Evolutionary conservation across 768 basidiomycete species (phyloP), one percentile per base, ranked within the genome.

Genomic region (Boletus tylopilopsis): DNA sequence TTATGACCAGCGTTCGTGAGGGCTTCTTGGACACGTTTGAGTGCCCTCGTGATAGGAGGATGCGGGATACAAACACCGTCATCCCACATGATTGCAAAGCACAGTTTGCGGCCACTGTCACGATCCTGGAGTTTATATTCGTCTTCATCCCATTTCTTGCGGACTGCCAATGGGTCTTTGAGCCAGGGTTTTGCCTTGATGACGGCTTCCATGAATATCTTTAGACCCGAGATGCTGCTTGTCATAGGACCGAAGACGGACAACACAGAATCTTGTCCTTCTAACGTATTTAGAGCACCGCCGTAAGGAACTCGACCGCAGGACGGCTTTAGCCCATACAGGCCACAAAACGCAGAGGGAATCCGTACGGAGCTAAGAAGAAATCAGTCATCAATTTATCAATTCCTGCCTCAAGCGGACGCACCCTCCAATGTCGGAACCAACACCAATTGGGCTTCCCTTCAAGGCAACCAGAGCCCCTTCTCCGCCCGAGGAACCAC

Each of bases 401-500:
- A 12, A 29, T 6, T 37, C 11, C 19, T 7, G 6, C 29, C 29
- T 13, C 29, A 30, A 29, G 19, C 47, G 38, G 21, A 63, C 68
- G 11, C 61, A 86, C 87, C 88, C 87, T 59, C 85, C 86, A 50
- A 91, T 79, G 62, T 92, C 90, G 22, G 90, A 85, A 36, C 90
- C 90, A 11, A 90, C 78, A 24, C 90, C 87, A 52, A 79, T 36
- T 2, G 72, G 69, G 29, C 70, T 71, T 29, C 79, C 78, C 46
- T 62, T 72, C 51, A 68, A 39, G 23, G 57, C 83, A 36, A 92
- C 58, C 7, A 94, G 74, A 1, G 90, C 87, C 35, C 86, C 87
- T 70, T 94, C 92, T 29, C 91, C 92, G 6, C 92, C 92, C 4
- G 85, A 88, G 0, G 89, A 92, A 2, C 92, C 92, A 11, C 91